Base-by-base conservation (phyloP, 225 moss, liverwort and hornwort genomes). In the Physcomitrium patens region DNA sequence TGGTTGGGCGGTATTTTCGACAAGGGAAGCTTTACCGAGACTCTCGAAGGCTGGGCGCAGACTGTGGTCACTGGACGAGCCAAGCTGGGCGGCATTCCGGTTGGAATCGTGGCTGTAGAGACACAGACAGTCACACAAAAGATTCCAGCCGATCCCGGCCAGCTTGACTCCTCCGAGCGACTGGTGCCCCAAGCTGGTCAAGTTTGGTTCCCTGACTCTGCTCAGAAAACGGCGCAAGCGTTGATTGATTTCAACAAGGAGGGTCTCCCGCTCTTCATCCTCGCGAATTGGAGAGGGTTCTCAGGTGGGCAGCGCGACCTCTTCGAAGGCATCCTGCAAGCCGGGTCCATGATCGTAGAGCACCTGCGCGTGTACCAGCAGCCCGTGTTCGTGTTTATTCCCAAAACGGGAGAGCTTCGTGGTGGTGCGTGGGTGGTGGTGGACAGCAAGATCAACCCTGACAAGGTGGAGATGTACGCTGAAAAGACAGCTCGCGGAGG, bases 361-460 rank as follows among this genome's bases (percentile, higher is more conserved):
- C 94, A 97, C 71, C 77, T 97, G 59, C 88, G 96, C 3, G 92
- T 88, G 44, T 97, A 92, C 52, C 80, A 89, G 31, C 94, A 94
- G 65, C 96, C 96, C 6, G 96, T 94, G 55, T 97, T 97, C 48
- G 96, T 97, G 45, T 97, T 90, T 55, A 90, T 97, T 67, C 96
- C 96, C 2, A 97, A 97, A 58, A 91, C 90, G 0, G 96, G 96
- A 9, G 96, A 97, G 79, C 90, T 97, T 18, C 87, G 96, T 31
- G 96, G 96, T 8, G 96, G 96, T 0, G 96, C 96, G 46, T 97
- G 96, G 96, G 96, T 97, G 69, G 96, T 97, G 68, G 92, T 97
- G 74, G 96, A 97, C 75, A 97, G 96, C 73, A 94, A 94, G 74
- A 97, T 97, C 73, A 97, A 97, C 60, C 45, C 78, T 11, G 86